These are phyloP conservation scores for Diaporthe humulicola DNA, from an alignment of 2,329 filamentous ascomycete species.

Conservation along the genomic window DNA sequence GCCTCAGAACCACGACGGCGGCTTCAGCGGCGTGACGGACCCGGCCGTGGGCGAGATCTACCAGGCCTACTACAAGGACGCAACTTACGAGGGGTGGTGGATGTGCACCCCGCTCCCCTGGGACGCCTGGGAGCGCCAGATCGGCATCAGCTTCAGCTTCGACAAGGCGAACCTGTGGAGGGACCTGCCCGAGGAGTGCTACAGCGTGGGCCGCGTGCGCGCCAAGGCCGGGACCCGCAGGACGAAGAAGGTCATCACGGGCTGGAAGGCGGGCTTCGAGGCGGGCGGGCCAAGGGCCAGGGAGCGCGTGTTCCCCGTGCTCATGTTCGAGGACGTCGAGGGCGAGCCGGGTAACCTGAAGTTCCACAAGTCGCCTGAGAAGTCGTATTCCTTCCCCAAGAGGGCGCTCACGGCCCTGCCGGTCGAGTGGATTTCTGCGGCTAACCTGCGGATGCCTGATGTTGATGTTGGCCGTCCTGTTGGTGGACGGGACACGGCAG, in stretches of 20 bases:
- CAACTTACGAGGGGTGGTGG: constrained; percentile 19
- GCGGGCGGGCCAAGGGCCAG: background rate
- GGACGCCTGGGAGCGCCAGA: constrained; percentile 16
- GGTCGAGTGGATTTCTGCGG: constrained; percentile 31
- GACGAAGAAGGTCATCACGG: background rate
- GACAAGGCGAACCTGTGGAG: background rate
- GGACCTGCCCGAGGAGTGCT: constrained; percentile 15
- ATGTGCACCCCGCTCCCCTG: constrained; percentile 20
- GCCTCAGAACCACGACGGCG: background rate
- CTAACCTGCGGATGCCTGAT: background rate
- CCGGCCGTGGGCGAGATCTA: constrained; percentile 30
- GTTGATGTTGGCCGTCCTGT: background rate
- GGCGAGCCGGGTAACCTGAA: constrained; percentile 12
- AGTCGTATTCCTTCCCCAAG: constrained; percentile 19
- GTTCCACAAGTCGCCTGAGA: constrained; percentile 15
- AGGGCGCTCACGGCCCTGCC: background rate
- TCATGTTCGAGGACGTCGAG: constrained; percentile 32
- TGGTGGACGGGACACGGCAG: background rate
- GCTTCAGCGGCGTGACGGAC: background rate
- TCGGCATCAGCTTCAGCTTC: constrained; percentile 22
- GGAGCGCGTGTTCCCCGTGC: constrained; percentile 30
- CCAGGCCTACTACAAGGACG: constrained; percentile 33
- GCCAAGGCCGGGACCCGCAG: background rate
- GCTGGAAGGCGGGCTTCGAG: constrained; percentile 18
- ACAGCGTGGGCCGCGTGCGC: background rate